phyloP scores from a whole-genome alignment of 176 grass and related monocot species.

The Oryza coarctata region DNA sequence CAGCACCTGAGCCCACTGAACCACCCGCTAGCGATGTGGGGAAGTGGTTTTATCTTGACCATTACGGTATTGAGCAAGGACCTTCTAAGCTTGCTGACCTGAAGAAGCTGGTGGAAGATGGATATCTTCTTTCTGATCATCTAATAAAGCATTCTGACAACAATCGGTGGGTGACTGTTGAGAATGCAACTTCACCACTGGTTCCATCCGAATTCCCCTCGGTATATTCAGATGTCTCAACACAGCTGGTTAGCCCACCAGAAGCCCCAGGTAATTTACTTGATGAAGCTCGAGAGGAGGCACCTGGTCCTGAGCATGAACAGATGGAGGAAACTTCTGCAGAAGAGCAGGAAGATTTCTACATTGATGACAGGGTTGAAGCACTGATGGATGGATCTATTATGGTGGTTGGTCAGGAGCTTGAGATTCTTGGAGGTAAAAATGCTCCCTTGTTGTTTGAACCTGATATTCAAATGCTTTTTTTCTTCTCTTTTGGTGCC shows the following conservation, averaged over 20 bases:
- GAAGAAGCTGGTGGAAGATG: conserved; percentile 73
- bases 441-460: conserved; percentile 27
- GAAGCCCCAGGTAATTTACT: conserved; percentile 80
- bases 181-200: conserved; percentile 88
- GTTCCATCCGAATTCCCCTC: conserved; percentile 53
- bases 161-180: conserved; percentile 80
- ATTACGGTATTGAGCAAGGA: conserved; percentile 82
- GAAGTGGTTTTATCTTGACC: conserved; percentile 92
- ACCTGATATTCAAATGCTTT: conserved; percentile 20
- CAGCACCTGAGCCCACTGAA: conserved; percentile 39
- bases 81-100: conserved; percentile 78
- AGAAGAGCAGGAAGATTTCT: conserved; percentile 62
- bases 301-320: conserved; percentile 41
- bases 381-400: conserved; percentile 69
- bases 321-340: conserved; percentile 45
- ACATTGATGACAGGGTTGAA: conserved; percentile 80
- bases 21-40: conserved; percentile 44
- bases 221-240: conserved; percentile 50
- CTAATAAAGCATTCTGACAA: conserved; percentile 91
- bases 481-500: neutral
- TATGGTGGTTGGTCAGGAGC: conserved; percentile 71
- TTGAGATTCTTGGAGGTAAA: conserved; percentile 90
- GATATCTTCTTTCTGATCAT: conserved; percentile 91
- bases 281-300: conserved; percentile 56
- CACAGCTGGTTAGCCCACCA: conserved; percentile 46